Percentiles rank a stretch among this genome's conserved stretches.
Evolutionary conservation across 2,329 filamentous ascomycete genomes (phyloP).

Genomic region (Aspergillus vadensis): DNA sequence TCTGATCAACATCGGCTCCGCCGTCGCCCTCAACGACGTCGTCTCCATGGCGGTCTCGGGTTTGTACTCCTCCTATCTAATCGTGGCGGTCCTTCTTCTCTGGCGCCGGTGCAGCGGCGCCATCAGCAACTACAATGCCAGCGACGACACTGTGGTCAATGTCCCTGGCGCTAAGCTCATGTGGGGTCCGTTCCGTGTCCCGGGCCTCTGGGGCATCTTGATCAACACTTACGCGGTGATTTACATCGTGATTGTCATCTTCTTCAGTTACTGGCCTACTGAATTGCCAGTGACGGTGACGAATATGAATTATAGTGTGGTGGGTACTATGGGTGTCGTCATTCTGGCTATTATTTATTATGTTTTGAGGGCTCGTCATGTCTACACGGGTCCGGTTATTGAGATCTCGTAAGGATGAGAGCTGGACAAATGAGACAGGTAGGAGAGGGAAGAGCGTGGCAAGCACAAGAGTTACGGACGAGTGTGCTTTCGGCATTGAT

Average conservation of each 20-base stretch:
- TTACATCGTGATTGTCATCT: slow-evolving; percentile 51
- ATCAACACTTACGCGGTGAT: slow-evolving; percentile 49
- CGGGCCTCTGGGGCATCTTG: slow-evolving; percentile 40
- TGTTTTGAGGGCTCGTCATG: slow-evolving; percentile 34
- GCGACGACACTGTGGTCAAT: slow-evolving; percentile 26
- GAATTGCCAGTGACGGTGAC: slow-evolving; percentile 37
- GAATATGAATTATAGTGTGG: slow-evolving; percentile 52
- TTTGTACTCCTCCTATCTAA: slow-evolving; percentile 35
- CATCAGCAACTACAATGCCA: slow-evolving; percentile 20
- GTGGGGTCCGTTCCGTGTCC: slow-evolving; percentile 34
- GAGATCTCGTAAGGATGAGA: slow-evolving; percentile 14
- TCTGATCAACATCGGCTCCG: slow-evolving; percentile 38
- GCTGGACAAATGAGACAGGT: too few relatives aligned
- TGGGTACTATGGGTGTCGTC: slow-evolving; percentile 47
- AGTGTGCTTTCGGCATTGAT: too few relatives aligned
- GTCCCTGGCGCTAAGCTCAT: slow-evolving; percentile 30
- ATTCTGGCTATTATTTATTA: slow-evolving; percentile 47
- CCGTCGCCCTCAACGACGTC: slow-evolving; percentile 36
- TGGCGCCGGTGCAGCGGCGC: slow-evolving; percentile 29
- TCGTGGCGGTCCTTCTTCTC: slow-evolving; percentile 30
- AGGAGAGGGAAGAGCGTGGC: too few relatives aligned
- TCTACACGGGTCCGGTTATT: slow-evolving; percentile 37
- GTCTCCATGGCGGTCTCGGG: slow-evolving; percentile 37
- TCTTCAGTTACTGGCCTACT: slow-evolving; percentile 54
- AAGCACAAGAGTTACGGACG: too few relatives aligned